These are phyloP conservation scores for Clonostachys sp. DNA, from an alignment of 2,329 filamentous ascomycete genomes.

Conservation along the genomic window DNA sequence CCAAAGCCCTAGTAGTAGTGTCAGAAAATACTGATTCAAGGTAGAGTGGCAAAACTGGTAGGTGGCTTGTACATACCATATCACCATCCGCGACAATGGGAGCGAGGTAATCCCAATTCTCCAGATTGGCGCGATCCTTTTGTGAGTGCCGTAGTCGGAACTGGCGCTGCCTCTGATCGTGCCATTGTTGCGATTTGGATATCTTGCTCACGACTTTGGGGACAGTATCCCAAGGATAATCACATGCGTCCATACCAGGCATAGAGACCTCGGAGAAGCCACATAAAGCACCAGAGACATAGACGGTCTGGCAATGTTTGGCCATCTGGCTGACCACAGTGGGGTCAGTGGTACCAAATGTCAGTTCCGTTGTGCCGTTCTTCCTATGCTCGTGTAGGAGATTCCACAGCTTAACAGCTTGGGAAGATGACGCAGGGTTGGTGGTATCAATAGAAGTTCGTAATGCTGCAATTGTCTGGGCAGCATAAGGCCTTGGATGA, in stretches of 20 bases:
- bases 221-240: constrained; percentile 34
- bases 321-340: constrained; percentile 26
- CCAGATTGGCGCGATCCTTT: constrained; percentile 19
- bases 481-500: constrained; percentile 19
- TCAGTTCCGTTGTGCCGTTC: constrained; percentile 25
- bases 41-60: too few species aligned
- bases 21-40: too few species aligned
- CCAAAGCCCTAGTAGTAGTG: constrained; percentile 23
- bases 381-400: constrained; percentile 23
- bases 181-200: constrained; percentile 30
- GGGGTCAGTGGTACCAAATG: constrained; percentile 30
- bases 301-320: constrained; percentile 28
- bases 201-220: constrained; percentile 31
- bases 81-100: constrained; percentile 34
- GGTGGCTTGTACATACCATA: constrained; percentile 10
- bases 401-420: constrained; percentile 29
- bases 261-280: constrained; percentile 27
- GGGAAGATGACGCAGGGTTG: constrained; percentile 12
- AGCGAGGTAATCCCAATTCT: constrained; percentile 29
- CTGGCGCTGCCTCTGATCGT: constrained; percentile 31
- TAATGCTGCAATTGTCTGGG: constrained; percentile 23
- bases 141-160: constrained; percentile 22
- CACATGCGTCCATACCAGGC: constrained; percentile 31
- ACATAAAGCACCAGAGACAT: constrained; percentile 31
- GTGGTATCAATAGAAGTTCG: constrained; percentile 8